phyloP scores from a whole-genome alignment of 129 eudicot species.

The Solidago caesia region DNA sequence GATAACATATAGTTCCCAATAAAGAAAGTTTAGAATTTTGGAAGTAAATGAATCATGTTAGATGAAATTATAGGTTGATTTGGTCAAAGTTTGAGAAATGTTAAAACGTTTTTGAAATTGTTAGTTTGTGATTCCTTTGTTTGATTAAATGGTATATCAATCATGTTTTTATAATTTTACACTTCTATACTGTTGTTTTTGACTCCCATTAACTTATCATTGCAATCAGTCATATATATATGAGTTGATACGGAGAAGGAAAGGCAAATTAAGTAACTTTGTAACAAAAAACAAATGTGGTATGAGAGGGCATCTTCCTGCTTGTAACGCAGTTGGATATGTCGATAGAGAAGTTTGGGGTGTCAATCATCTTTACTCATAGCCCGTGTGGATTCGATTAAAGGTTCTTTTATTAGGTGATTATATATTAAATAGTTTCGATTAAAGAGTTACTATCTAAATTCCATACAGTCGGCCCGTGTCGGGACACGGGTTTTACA shows the following conservation, averaged over 20 bases:
- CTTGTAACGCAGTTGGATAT: constrained; percentile 91
- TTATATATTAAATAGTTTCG: too few species aligned
- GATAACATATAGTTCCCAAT: neutral
- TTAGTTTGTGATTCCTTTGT: constrained; percentile 1
- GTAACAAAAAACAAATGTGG: constrained; percentile 63
- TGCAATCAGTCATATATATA: too few species aligned
- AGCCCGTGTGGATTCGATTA: constrained; percentile 70
- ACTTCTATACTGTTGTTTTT: too few species aligned
- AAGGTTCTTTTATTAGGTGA: constrained; percentile 39
- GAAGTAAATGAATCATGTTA: neutral
- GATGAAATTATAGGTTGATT: neutral
- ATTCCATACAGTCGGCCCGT: too few species aligned
- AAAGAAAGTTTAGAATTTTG: neutral
- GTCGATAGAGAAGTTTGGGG: constrained; percentile 90
- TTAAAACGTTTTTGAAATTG: constrained; percentile 4
- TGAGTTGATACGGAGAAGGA: too few species aligned
- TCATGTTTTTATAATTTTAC: too few species aligned
- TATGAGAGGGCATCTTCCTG: constrained; percentile 77
- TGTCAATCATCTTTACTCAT: constrained; percentile 63
- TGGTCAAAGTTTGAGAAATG: neutral
- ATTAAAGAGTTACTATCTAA: too few species aligned
- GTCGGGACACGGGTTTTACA: too few species aligned
- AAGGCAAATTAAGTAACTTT: too few species aligned
- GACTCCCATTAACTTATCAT: too few species aligned
- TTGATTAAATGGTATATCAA: constrained; percentile 19